A percentile compares a stretch with the other conserved stretches of the same genome.
These are phyloP conservation scores for Arthonia radiata DNA, from an alignment of 495 filamentous ascomycete genomes.

Conservation along the genomic window DNA sequence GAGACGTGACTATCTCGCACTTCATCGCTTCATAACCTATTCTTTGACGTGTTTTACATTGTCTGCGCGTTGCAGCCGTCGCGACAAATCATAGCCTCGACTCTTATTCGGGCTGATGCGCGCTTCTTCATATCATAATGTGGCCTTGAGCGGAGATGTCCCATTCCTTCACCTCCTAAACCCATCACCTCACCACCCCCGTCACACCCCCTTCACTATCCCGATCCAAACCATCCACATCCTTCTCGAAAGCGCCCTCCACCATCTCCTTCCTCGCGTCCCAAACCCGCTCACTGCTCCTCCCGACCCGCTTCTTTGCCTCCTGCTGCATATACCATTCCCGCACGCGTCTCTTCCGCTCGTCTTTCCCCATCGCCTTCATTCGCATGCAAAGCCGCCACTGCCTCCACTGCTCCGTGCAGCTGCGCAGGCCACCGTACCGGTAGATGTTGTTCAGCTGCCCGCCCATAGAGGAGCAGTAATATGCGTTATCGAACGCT, in stretches of 20 bases:
- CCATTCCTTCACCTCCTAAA: slow-evolving; percentile 4
- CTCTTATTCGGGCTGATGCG: too few relatives aligned
- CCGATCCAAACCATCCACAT: slow-evolving; percentile 30
- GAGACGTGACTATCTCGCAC: too few relatives aligned
- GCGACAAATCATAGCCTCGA: too few relatives aligned
- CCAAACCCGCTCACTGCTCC: slow-evolving; percentile 87
- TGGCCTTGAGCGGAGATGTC: too few relatives aligned
- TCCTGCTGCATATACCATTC: slow-evolving; percentile 51
- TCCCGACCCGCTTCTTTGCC: slow-evolving; percentile 41
- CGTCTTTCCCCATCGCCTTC: slow-evolving; percentile 18
- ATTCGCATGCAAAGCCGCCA: slow-evolving; percentile 94
- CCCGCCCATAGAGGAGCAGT: slow-evolving; percentile 80
- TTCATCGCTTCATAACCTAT: too few relatives aligned
- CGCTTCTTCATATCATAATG: too few relatives aligned
- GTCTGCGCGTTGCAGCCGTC: too few relatives aligned
- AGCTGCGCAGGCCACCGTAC: slow-evolving; percentile 45
- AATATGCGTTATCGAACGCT: slow-evolving; percentile 82
- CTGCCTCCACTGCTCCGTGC: slow-evolving; percentile 59
- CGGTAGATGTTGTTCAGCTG: slow-evolving; percentile 78
- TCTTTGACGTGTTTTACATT: too few relatives aligned
- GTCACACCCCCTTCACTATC: slow-evolving; percentile 26
- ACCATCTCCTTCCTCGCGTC: slow-evolving; percentile 31
- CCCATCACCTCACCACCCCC: slow-evolving; percentile 10
- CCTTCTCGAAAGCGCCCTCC: slow-evolving; percentile 25
- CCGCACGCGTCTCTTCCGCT: slow-evolving; percentile 31